Evolutionary conservation across 441 rosid genomes (phyloP).

Genomic region (Lepidium campestre): DNA sequence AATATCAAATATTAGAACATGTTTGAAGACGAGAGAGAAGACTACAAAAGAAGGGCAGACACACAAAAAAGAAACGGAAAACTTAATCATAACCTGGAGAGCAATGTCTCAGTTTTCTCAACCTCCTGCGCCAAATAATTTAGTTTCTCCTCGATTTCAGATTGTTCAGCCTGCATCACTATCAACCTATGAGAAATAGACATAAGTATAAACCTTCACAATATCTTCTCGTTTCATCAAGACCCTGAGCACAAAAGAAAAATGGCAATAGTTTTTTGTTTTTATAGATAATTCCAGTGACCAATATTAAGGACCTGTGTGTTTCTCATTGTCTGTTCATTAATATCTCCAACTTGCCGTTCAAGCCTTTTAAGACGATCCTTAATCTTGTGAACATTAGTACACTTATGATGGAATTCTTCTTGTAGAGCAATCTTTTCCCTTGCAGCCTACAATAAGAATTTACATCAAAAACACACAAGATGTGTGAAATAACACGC

Average conservation of each 20-base stretch:
- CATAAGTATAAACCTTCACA: neutral
- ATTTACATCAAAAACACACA: conserved; percentile 9
- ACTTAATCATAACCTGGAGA: conserved; percentile 44
- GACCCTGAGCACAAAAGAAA: conserved; percentile 9
- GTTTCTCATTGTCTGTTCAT: conserved; percentile 57
- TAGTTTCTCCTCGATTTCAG: conserved; percentile 65
- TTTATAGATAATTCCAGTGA: neutral
- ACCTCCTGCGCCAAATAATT: conserved; percentile 52
- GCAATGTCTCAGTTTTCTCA: conserved; percentile 44
- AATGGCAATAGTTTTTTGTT: neutral
- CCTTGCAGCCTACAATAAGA: conserved; percentile 54
- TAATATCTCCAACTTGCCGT: conserved; percentile 63
- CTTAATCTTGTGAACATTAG: conserved; percentile 37
- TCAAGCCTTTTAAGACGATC: conserved; percentile 51
- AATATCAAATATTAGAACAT: conserved; percentile 12
- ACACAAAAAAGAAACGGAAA: neutral
- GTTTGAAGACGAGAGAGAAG: neutral
- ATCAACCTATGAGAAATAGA: conserved; percentile 21
- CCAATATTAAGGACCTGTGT: conserved; percentile 62
- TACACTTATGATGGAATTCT: conserved; percentile 42
- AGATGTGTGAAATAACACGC: too few relatives aligned
- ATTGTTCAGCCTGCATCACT: conserved; percentile 70
- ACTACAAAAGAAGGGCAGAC: conserved; percentile 1
- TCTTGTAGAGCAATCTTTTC: conserved; percentile 56
- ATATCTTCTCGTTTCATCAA: neutral